These are phyloP conservation scores for Neoascochyta sp. DNA, from an alignment of 2,329 filamentous ascomycete species.

Conservation along the genomic window DNA sequence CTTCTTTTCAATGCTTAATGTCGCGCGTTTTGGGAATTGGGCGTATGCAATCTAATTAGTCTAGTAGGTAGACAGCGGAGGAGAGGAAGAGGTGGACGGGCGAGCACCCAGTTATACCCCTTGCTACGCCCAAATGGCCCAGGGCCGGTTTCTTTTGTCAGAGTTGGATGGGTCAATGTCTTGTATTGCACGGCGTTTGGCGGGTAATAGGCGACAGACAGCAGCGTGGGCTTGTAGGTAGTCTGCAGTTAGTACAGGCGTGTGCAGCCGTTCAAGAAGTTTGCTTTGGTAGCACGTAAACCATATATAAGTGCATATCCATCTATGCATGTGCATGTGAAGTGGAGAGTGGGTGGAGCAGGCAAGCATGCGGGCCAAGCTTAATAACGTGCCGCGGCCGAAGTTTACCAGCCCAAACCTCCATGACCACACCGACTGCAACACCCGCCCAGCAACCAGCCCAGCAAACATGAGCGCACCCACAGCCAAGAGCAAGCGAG, in stretches of 20 bases:
- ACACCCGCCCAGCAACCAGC: background rate
- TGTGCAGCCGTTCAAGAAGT: no score
- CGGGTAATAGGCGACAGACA: background rate
- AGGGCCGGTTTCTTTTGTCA: slow-evolving; percentile 9
- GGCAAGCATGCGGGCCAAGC: slow-evolving; percentile 5
- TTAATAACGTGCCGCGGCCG: slow-evolving; percentile 8
- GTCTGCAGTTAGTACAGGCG: no score
- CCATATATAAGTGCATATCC: no score
- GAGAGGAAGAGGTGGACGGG: slow-evolving; percentile 1
- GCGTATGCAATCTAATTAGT: slow-evolving; percentile 10
- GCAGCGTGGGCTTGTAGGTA: no score
- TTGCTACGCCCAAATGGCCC: slow-evolving; percentile 1
- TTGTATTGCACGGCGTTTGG: slow-evolving; percentile 4
- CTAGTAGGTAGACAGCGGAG: slow-evolving; percentile 3
- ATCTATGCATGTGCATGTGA: no score
- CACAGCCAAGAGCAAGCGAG: slow-evolving; percentile 37
- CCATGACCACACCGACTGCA: background rate
- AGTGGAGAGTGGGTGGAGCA: no score
- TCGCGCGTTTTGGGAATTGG: slow-evolving; percentile 13
- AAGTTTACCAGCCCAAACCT: slow-evolving; percentile 5
- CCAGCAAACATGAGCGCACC: slow-evolving; percentile 28
- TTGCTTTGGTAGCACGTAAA: no score
- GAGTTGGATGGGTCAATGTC: slow-evolving; percentile 8
- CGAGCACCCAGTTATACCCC: slow-evolving; percentile 2
- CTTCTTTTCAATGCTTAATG: slow-evolving; percentile 17